These are phyloP conservation scores for Hypoxylon lienhwacheense DNA, from an alignment of 495 filamentous ascomycete species.

Conservation along the genomic window DNA sequence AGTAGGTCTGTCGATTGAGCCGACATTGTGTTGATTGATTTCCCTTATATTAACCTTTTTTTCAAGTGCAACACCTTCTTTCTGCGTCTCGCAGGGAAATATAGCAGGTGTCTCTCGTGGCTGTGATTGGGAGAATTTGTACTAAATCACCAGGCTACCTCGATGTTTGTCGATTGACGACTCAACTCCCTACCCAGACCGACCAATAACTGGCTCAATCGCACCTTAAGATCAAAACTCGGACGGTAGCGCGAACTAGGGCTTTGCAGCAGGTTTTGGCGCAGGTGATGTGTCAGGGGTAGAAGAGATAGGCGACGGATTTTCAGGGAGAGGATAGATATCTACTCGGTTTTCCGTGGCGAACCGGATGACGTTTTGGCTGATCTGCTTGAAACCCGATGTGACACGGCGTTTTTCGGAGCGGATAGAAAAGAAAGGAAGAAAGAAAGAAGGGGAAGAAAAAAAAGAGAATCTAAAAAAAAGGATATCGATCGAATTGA, in stretches of 20 bases:
- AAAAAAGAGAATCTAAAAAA: constrained; percentile 18
- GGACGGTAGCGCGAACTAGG: constrained; percentile 14
- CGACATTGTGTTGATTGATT: constrained; percentile 19
- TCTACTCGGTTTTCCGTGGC: constrained; percentile 21
- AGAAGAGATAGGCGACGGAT: constrained; percentile 28
- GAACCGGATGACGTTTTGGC: constrained; percentile 30
- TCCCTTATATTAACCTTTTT: constrained; percentile 24
- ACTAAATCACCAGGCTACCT: too few relatives aligned
- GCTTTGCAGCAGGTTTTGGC: constrained; percentile 14
- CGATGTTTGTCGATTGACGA: too few relatives aligned
- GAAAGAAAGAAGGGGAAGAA: too few relatives aligned
- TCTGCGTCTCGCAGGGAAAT: constrained; percentile 30
- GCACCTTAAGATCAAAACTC: constrained; percentile 11
- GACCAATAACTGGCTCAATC: constrained; percentile 23
- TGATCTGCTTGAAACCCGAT: constrained; percentile 25
- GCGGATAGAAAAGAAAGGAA: not conserved
- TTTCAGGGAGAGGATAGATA: constrained; percentile 27
- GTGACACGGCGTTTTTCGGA: constrained; percentile 11
- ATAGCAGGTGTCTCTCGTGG: constrained; percentile 14
- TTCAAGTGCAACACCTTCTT: constrained; percentile 10
- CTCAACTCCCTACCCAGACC: too few relatives aligned
- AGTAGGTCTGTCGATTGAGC: constrained; percentile 29
- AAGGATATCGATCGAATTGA: constrained; percentile 34
- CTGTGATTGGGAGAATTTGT: constrained; percentile 8
- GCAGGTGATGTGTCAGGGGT: constrained; percentile 14